Conservation (phyloP, 139 green algal species). For the Tetraselmis chui region DNA sequence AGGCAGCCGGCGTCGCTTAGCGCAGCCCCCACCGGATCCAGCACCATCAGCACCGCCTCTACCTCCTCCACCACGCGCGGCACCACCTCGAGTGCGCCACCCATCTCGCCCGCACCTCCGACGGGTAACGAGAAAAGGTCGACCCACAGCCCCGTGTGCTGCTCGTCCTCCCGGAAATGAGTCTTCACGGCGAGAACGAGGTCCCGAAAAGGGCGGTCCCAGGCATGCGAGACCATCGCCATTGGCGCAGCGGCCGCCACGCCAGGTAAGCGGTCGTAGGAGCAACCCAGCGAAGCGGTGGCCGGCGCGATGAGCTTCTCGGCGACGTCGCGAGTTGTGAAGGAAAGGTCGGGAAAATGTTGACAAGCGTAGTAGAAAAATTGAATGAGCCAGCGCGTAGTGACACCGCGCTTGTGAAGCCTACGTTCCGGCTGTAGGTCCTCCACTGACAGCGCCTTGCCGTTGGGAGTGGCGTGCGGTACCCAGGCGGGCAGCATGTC, state of each 20-base stretch:
- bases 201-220: not conserved
- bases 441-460: too few relatives aligned
- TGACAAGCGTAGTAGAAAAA: not conserved
- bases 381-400: not conserved
- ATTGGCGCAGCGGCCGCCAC: not conserved
- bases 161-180: not conserved
- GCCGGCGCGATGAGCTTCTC: not conserved
- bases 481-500: not conserved
- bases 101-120: not conserved
- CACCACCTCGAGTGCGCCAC: not conserved
- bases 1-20: not conserved
- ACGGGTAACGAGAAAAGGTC: not conserved
- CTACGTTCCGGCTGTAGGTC: not conserved
- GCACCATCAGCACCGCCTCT: not conserved
- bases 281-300: not conserved
- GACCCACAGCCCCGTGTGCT: not conserved
- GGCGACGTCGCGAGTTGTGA: not conserved
- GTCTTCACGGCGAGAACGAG: not conserved
- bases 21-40: not conserved
- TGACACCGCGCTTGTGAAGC: not conserved
- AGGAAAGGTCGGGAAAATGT: not conserved
- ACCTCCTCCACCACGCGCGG: not conserved
- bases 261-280: not conserved
- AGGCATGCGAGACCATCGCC: not conserved
- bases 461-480: too few relatives aligned